Percentiles rank a stretch among this genome's conserved stretches.
Evolutionary conservation across 805 yeast genomes (phyloP).

Genomic region (Barnettozyma wickerhamii): DNA sequence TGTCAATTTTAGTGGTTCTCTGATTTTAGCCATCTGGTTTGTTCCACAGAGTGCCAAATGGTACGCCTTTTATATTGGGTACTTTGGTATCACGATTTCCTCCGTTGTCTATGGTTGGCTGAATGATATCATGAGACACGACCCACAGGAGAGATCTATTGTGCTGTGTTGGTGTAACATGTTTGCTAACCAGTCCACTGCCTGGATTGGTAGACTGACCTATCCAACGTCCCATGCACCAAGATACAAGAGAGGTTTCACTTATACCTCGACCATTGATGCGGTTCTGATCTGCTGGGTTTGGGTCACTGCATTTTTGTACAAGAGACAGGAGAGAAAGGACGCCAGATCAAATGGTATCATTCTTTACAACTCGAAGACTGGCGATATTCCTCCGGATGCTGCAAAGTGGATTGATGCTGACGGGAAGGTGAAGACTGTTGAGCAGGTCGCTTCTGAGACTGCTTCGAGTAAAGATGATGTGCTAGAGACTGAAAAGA

Average conservation of each 20-base stretch:
- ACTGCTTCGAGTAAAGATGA: neutral
- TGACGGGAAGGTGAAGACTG: neutral
- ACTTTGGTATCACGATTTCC: slow-evolving; percentile 2
- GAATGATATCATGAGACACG: slow-evolving; percentile 52
- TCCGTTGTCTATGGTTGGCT: slow-evolving; percentile 44
- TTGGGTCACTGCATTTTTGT: slow-evolving; percentile 11
- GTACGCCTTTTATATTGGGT: slow-evolving; percentile 42
- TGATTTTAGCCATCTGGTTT: slow-evolving; percentile 46
- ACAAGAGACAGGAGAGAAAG: slow-evolving; percentile 35
- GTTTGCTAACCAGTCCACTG: slow-evolving; percentile 49
- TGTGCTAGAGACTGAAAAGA: neutral
- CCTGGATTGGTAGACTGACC: slow-evolving; percentile 37
- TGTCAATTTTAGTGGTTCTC: slow-evolving; percentile 42
- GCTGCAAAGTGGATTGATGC: slow-evolving; percentile 3
- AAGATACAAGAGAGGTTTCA: slow-evolving; percentile 48
- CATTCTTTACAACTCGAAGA: slow-evolving; percentile 25
- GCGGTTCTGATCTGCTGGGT: slow-evolving; percentile 23
- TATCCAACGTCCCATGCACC: slow-evolving; percentile 48
- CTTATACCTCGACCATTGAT: slow-evolving; percentile 26
- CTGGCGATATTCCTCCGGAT: slow-evolving; percentile 16
- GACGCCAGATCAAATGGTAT: slow-evolving; percentile 36
- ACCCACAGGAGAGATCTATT: slow-evolving; percentile 48
- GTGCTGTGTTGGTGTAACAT: slow-evolving; percentile 37
- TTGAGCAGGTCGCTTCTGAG: neutral
- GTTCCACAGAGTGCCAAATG: slow-evolving; percentile 47